These are phyloP conservation scores for Plasmodium coatneyi DNA, from an alignment of 169 alveolate species.

Conservation along the genomic window DNA sequence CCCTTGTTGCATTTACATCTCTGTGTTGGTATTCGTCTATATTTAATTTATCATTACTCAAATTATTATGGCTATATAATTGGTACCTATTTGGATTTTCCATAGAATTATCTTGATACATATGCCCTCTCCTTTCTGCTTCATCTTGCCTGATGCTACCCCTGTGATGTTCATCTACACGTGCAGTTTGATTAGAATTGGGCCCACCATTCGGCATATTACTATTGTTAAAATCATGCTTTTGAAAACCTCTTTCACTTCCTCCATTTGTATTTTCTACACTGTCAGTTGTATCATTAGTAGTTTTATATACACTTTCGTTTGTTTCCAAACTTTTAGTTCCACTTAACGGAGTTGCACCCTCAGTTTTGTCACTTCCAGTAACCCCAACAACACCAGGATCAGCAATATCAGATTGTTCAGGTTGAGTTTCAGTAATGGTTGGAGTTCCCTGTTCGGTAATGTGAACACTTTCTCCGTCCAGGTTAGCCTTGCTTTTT, in stretches of 20 bases:
- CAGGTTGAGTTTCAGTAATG: too few species aligned
- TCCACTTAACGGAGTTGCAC: not conserved
- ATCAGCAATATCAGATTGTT: too few species aligned
- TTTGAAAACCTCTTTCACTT: not conserved
- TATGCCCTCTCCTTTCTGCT: not conserved
- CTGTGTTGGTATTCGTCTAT: conserved; percentile 8
- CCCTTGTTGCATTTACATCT: conserved; percentile 25
- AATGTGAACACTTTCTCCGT: too few species aligned
- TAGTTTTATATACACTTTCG: not conserved
- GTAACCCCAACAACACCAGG: too few species aligned
- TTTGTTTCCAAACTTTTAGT: not conserved
- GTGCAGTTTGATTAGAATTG: not conserved
- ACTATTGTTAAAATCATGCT: not conserved
- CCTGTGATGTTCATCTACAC: not conserved
- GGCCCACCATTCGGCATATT: not conserved
- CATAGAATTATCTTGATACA: not conserved
- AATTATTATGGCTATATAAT: not conserved
- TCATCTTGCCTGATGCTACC: not conserved
- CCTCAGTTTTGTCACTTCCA: not conserved
- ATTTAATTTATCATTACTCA: not conserved
- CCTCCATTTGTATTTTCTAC: not conserved
- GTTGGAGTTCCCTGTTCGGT: too few species aligned
- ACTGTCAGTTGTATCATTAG: not conserved
- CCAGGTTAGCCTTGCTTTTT: too few species aligned
- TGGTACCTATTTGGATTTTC: not conserved